Evolutionary conservation across 225 moss, liverwort and hornwort genomes (phyloP), one percentile per base, ranked within the genome.

Genomic region (Sphagnum tenellum): DNA sequence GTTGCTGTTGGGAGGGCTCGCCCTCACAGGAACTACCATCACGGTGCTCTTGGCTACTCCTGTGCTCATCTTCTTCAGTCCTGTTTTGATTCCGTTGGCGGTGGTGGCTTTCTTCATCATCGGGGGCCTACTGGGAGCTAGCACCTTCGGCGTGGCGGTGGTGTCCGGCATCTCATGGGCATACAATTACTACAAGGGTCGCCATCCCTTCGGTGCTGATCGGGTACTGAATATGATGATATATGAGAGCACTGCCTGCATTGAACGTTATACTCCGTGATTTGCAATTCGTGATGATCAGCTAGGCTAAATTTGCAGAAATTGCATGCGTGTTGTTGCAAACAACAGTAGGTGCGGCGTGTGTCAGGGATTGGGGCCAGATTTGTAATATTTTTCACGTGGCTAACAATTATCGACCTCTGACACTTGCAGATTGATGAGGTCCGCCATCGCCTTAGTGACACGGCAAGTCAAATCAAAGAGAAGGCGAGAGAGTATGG

Each of bases 131-230:
- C 10, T 86, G 71, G 73, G 78, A 8, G 72, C 76, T 12, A 79
- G 79, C 2, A 78, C 68, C 14, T 84, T 82, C 46, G 62, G 64
- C 12, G 47, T 81, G 8, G 70, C 49, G 7, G 69, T 52, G 4
- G 8, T 75, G 52, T 86, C 91, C 53, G 84, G 70, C 3, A 44
- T 66, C 2, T 80, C 84, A 5, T 91, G 91, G 91, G 45, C 74
- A 7, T 91, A 78, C 59, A 84, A 84, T 12, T 91, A 91, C 50
- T 82, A 74, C 75, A 89, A 84, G 74, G 89, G 89, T 45, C 71
- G 77, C 49, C 80, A 87, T 59, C 91, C 91, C 44, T 79, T 81
- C 0, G 89, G 89, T 59, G 80, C 89, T 1, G 84, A 89, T 46
- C 89, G 82, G 77, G 84, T 91, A 14, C n/a, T 53, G 13, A 44